phyloP scores from a whole-genome alignment of 2,329 filamentous ascomycete genomes.

The Xylariaceae sp. region DNA sequence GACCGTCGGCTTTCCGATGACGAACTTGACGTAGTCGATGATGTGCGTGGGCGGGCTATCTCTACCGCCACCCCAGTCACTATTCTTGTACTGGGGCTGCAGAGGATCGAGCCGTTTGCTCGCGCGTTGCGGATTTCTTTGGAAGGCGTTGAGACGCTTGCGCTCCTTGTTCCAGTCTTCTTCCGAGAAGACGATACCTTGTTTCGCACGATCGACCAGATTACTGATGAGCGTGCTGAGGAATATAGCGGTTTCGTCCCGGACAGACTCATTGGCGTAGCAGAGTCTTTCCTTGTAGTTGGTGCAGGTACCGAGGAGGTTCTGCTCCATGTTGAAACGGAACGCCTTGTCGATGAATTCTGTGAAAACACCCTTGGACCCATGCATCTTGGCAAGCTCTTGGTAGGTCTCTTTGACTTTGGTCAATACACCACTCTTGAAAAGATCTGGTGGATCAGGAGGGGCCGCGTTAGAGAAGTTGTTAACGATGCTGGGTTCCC shows the following conservation, averaged over 20 bases:
- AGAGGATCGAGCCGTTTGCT: constrained; percentile 27
- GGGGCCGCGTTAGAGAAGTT: constrained; percentile 60
- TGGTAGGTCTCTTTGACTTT: constrained; percentile 44
- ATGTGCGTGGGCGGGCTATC: constrained; percentile 42
- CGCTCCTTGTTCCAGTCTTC: constrained; percentile 39
- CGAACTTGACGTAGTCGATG: constrained; percentile 58
- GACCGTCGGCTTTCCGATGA: constrained; percentile 42
- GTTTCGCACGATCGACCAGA: constrained; percentile 55
- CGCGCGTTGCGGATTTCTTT: constrained; percentile 11
- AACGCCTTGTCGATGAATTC: constrained; percentile 52
- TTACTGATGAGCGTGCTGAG: constrained; percentile 49
- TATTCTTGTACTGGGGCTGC: constrained; percentile 41
- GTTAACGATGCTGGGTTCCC: constrained; percentile 59
- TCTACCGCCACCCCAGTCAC: constrained; percentile 26
- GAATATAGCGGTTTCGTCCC: constrained; percentile 38
- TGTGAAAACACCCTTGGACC: constrained; percentile 29
- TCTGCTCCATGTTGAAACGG: constrained; percentile 51
- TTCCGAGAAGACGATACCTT: constrained; percentile 46
- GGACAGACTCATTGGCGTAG: constrained; percentile 53
- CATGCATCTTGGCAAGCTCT: constrained; percentile 35
- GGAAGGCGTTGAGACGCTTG: constrained; percentile 21
- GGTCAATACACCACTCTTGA: constrained; percentile 43
- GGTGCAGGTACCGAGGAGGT: constrained; percentile 59
- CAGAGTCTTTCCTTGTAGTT: constrained; percentile 57
- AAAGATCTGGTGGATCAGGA: constrained; percentile 42